A percentile compares a stretch with the other conserved stretches of the same genome.
Conservation (phyloP, 768 basidiomycete species). For the Collybiopsis confluens region DNA sequence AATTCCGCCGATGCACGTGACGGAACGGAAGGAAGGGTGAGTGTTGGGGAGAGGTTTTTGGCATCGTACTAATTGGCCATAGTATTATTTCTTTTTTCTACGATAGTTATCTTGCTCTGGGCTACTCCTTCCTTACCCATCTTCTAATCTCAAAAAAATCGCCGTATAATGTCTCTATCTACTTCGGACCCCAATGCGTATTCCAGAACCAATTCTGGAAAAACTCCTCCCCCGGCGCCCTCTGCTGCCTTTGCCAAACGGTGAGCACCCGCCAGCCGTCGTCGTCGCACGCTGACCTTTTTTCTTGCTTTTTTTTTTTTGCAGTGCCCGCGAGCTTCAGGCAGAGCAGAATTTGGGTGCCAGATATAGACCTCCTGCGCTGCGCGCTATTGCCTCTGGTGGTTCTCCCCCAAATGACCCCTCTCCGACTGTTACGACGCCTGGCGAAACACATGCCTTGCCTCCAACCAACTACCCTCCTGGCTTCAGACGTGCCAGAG, state of each 20-base stretch:
- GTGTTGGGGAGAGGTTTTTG: no score
- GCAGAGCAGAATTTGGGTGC: constrained; percentile 64
- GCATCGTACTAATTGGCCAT: not conserved
- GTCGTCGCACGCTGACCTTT: not conserved
- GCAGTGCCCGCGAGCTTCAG: constrained; percentile 82
- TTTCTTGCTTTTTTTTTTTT: constrained; percentile 9
- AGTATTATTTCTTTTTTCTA: no score
- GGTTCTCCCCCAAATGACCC: constrained; percentile 72
- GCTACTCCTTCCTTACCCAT: constrained; percentile 47
- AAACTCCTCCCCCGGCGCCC: constrained; percentile 87
- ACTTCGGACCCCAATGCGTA: constrained; percentile 80
- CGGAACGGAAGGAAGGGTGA: no score
- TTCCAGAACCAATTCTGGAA: constrained; percentile 77
- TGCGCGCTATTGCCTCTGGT: constrained; percentile 65
- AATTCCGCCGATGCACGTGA: no score
- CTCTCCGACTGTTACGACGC: constrained; percentile 51
- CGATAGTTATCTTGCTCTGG: not conserved
- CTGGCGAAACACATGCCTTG: constrained; percentile 52
- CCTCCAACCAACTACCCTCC: constrained; percentile 77
- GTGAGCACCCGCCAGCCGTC: no score
- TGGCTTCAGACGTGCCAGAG: constrained; percentile 92
- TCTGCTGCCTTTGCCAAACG: constrained; percentile 88
- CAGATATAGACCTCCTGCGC: constrained; percentile 79
- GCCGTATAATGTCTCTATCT: constrained; percentile 88
- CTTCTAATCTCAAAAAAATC: constrained; percentile 44